Conservation (phyloP, 768 basidiomycete genomes). For the Amyloporia xantha region DNA sequence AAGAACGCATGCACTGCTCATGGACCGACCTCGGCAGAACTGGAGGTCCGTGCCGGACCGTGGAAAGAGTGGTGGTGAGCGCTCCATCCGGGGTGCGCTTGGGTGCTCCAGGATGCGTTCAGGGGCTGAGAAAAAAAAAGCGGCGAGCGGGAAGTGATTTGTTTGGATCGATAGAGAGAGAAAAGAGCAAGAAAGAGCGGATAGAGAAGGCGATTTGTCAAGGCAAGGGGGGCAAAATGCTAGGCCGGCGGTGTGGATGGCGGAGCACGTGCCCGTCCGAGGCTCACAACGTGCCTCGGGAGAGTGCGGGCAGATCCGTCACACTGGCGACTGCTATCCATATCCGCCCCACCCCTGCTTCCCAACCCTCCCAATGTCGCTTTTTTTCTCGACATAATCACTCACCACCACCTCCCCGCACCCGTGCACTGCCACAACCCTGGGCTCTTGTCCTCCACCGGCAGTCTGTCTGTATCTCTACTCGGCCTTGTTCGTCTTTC, state of each 20-base stretch:
- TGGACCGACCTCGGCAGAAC: background rate
- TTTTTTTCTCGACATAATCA: slow-evolving; percentile 1
- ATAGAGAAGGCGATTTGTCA: no score
- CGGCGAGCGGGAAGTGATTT: no score
- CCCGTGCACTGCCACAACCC: background rate
- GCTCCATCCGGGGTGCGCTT: background rate
- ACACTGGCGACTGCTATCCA: slow-evolving; percentile 1
- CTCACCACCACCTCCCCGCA: background rate
- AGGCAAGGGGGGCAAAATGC: background rate
- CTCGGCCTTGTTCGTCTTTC: no score
- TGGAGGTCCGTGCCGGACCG: background rate
- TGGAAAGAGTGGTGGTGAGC: no score
- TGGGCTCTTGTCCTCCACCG: no score
- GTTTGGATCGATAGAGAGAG: no score
- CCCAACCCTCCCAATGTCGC: no score
- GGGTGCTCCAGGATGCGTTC: background rate
- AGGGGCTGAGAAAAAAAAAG: background rate
- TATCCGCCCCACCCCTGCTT: slow-evolving; percentile 2
- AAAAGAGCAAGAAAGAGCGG: no score
- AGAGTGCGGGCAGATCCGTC: slow-evolving; percentile 1
- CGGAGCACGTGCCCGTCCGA: slow-evolving; percentile 1
- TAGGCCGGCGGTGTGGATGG: background rate
- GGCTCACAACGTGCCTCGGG: background rate
- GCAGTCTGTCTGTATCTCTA: background rate
- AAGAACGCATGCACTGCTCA: no score